A percentile compares a stretch with the other conserved stretches of the same genome.
Conservation (phyloP, 2,329 filamentous ascomycete genomes). For the Epichloe typhina region DNA sequence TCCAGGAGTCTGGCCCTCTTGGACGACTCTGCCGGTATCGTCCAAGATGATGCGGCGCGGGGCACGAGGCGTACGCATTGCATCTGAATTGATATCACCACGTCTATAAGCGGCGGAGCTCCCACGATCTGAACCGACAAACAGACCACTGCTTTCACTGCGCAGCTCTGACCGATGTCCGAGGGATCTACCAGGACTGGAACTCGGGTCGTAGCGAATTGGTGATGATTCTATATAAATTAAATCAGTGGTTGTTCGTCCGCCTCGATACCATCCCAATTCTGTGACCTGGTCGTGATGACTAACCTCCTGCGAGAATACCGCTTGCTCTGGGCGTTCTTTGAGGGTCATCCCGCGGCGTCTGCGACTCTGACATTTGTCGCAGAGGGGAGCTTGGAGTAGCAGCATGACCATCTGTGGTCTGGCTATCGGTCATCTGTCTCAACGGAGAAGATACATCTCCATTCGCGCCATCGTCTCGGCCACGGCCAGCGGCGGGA, state of each 20-base stretch:
- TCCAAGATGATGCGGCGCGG: slow-evolving; percentile 46
- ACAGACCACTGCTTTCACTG: slow-evolving; percentile 78
- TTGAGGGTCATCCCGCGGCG: slow-evolving; percentile 37
- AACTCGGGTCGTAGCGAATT: slow-evolving; percentile 81
- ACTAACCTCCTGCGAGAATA: slow-evolving; percentile 48
- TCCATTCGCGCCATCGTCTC: slow-evolving; percentile 17
- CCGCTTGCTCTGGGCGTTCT: slow-evolving; percentile 58
- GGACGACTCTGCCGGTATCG: slow-evolving; percentile 43
- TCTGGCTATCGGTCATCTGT: slow-evolving; percentile 45
- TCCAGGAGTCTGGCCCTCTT: slow-evolving; percentile 34
- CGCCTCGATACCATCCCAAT: background rate
- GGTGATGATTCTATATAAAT: slow-evolving; percentile 66
- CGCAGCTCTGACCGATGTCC: slow-evolving; percentile 56
- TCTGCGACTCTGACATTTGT: slow-evolving; percentile 45
- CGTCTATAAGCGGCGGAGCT: slow-evolving; percentile 45
- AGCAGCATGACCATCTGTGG: slow-evolving; percentile 24
- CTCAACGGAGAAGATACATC: slow-evolving; percentile 41
- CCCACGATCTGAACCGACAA: slow-evolving; percentile 53
- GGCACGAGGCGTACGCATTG: slow-evolving; percentile 41
- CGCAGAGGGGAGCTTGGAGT: slow-evolving; percentile 46
- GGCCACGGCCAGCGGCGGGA: slow-evolving; percentile 12
- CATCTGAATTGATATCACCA: slow-evolving; percentile 78
- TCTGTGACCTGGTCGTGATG: background rate
- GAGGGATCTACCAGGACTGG: slow-evolving; percentile 59
- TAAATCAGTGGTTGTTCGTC: slow-evolving; percentile 5